Percentiles rank a stretch among this genome's conserved stretches.
Evolutionary conservation across 495 filamentous ascomycete species (phyloP).

Genomic region (Elasticomyces elasticus): DNA sequence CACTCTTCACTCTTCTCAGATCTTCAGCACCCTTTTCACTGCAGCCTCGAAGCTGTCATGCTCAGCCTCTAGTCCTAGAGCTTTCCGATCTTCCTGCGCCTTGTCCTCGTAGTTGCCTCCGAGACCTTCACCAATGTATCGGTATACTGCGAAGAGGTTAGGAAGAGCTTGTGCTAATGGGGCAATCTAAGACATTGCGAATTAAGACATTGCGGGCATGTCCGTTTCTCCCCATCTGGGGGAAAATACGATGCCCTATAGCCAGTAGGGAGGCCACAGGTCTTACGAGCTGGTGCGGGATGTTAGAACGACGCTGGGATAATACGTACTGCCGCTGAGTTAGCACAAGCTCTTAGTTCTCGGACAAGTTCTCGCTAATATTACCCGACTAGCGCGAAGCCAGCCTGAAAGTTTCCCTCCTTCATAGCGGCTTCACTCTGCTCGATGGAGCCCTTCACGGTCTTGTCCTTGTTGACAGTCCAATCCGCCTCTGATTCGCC

Average conservation of each 20-base stretch:
- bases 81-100: constrained; percentile 36
- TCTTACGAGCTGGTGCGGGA: no score
- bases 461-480: constrained; percentile 39
- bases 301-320: no score
- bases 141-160: no score
- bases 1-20: background rate
- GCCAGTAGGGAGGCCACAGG: no score
- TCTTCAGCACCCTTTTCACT: background rate
- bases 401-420: constrained; percentile 38
- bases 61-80: constrained; percentile 44
- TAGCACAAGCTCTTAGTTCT: no score
- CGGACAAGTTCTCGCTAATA: no score
- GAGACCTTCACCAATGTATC: constrained; percentile 43
- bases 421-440: constrained; percentile 34
- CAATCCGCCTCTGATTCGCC: constrained; percentile 38
- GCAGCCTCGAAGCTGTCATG: constrained; percentile 51
- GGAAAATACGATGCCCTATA: no score
- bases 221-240: no score
- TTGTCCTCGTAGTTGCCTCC: constrained; percentile 36
- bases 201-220: no score
- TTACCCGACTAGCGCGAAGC: constrained; percentile 43
- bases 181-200: no score
- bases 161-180: no score
- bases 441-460: constrained; percentile 34
- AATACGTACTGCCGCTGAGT: no score